These are phyloP conservation scores for Calocera cornea DNA, from an alignment of 768 basidiomycete species.

Conservation along the genomic window DNA sequence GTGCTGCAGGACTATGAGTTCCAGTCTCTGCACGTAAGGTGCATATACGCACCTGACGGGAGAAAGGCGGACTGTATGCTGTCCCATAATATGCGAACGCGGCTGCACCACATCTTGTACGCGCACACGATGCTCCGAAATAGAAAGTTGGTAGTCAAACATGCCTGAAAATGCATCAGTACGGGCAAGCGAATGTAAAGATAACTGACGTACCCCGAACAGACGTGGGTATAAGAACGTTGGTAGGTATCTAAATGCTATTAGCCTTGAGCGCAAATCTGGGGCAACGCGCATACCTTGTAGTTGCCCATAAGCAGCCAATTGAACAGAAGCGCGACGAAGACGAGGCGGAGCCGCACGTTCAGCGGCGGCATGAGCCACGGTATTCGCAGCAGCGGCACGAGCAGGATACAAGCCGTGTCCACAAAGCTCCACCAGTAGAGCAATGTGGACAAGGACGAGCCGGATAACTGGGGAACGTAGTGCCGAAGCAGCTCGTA, in stretches of 20 bases:
- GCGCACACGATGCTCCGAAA: constrained; percentile 19
- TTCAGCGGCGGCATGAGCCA: constrained; percentile 21
- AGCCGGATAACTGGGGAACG: constrained; percentile 38
- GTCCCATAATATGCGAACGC: constrained; percentile 37
- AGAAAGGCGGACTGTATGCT: constrained; percentile 84
- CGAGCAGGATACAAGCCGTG: constrained; percentile 17
- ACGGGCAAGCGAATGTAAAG: too few species aligned
- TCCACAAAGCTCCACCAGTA: constrained; percentile 27
- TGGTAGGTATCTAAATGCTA: constrained; percentile 8
- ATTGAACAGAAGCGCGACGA: constrained; percentile 19
- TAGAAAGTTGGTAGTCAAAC: constrained; percentile 17
- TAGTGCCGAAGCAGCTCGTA: constrained; percentile 37
- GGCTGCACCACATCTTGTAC: constrained; percentile 22
- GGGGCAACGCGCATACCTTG: constrained; percentile 10
- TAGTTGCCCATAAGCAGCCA: constrained; percentile 22
- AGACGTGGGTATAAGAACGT: constrained; percentile 1
- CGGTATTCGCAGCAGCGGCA: constrained; percentile 28
- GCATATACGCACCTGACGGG: constrained; percentile 44
- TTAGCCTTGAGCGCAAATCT: background rate
- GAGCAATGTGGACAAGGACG: constrained; percentile 35
- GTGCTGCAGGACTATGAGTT: constrained; percentile 36
- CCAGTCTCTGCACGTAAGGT: background rate
- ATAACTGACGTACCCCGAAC: background rate
- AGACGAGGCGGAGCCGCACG: constrained; percentile 17
- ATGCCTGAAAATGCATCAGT: background rate